Base-by-base conservation (phyloP, 768 basidiomycete genomes). In the Phlegmacium glaucopus region DNA sequence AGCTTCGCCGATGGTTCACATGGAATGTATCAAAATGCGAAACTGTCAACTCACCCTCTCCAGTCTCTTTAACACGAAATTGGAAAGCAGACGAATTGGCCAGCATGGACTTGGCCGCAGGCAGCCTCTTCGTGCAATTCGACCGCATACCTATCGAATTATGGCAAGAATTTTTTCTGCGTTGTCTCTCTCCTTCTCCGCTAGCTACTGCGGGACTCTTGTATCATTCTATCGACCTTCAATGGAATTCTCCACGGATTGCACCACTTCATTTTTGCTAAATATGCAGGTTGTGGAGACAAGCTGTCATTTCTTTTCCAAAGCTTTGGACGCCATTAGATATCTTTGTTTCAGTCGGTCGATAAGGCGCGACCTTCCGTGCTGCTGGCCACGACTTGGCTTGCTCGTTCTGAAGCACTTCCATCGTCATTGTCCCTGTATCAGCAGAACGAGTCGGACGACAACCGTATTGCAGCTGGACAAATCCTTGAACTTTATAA, bases 251-350 rank as follows among this genome's bases (percentile, higher is more conserved):
- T 32, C 43, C 55, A 6, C 34, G 44, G 16, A 56, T 53, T 4
- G 63, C 65, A 6, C 69, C 70, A 7, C 50, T 76, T 11, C 50
- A 72, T 25, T 49, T 71, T 29, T 71, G 74, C 38, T 67, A 66
- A 34, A 67, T 78, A 28, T 77, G 72, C 45, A 63, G 51, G 34
- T 51, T 63, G 45, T 78, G 77, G 77, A 61, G 74, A 47, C 53
- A 61, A 16, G 54, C 72, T 36, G 70, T 71, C 26, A 44, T 71
- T 25, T 62, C 60, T 30, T 65, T 62, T 4, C 67, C 74, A 5
- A 48, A 60, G 26, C 56, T 78, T 15, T 79, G 77, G 76, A 65
- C 67, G 5, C 55, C 64, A 13, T 45, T 70, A 48, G 54, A 55
- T 42, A 62, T 71, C 43, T 59, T 57, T 27, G 59, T 70, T 9